Conservation (phyloP, 2,329 filamentous ascomycete species). For the Chaetomium globosum region DNA sequence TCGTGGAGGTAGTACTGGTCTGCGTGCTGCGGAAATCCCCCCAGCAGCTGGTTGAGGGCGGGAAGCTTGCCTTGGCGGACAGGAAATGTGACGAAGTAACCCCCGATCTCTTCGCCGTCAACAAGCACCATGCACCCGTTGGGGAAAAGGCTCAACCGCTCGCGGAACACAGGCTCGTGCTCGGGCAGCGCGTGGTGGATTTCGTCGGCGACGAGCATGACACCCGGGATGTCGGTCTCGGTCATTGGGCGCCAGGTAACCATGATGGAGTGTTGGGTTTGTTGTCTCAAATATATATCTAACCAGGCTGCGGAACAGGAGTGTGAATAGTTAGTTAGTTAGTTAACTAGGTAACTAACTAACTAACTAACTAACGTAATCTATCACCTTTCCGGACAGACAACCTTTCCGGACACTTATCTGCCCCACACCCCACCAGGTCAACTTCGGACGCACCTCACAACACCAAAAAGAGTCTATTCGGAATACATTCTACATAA, state of each 20-base stretch:
- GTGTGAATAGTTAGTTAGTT: too few species aligned
- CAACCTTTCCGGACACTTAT: too few species aligned
- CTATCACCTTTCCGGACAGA: too few species aligned
- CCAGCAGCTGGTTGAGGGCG: conserved; percentile 40
- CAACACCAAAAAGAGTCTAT: too few species aligned
- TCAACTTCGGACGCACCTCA: too few species aligned
- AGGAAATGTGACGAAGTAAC: conserved; percentile 45
- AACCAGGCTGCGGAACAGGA: too few species aligned
- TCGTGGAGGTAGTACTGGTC: conserved; percentile 47
- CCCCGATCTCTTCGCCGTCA: conserved; percentile 36
- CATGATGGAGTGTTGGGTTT: conserved; percentile 17
- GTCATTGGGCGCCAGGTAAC: conserved; percentile 40
- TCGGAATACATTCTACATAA: too few species aligned
- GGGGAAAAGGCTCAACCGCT: conserved; percentile 43
- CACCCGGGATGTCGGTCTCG: conserved; percentile 35
- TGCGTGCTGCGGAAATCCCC: conserved; percentile 38
- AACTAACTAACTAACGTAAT: too few species aligned
- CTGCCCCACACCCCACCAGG: too few species aligned
- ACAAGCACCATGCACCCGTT: conserved; percentile 42
- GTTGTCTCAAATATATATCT: too few species aligned
- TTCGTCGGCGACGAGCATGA: conserved; percentile 38
- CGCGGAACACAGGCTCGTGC: conserved; percentile 38
- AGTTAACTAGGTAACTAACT: too few species aligned
- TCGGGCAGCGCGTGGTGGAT: conserved; percentile 43
- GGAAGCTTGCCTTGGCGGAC: conserved; percentile 41